Base-by-base conservation (phyloP, 1,139 yeast species). In the Magnusiomyces ingens region DNA sequence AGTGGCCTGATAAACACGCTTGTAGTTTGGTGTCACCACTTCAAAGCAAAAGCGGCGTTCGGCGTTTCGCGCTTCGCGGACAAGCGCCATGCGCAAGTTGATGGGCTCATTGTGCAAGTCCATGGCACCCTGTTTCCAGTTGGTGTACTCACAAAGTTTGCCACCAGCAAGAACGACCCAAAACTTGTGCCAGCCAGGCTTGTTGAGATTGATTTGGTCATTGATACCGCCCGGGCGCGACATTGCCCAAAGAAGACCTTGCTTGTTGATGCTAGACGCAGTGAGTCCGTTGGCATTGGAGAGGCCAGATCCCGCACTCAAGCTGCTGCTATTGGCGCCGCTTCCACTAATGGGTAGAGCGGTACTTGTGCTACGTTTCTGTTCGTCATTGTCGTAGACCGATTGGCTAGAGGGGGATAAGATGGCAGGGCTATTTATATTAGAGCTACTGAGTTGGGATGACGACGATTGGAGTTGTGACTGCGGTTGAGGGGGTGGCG, bases 161-260 rank as follows among this genome's bases (percentile, higher is more conserved):
- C 94, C 93, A 18, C 80, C 79, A 18, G 78, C 78, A 51, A 88
- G 72, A 0, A 83, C 89, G 1, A 89, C 88, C 94, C 95, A 87
- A 67, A 85, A 91, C 63, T 88, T 88, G 67, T 89, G 95, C 96
- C 96, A 89, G 1, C 88, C 87, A 36, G 79, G 81, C 60, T 84
- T 85, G 11, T 87, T 86, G 57, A 83, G 81, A 1, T 90, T 90
- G 42, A 82, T 73, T 1, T 68, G 71, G 44, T 72, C 77, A 41
- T 61, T 58, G 29, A 67, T 50, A 10, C 67, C 71, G 1, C 68
- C 71, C 1, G 77, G 75, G 15, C 74, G 64, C 26, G 71, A 70
- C 67, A 74, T 65, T 0, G 87, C 80, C 74, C 84, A 83, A 15
- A 85, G 66, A 21, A 85, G 75, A 0, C 91, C 91, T 48, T 76